Evolutionary conservation across 208 protist species (phyloP).

Genomic region (Crithidia bombi): DNA sequence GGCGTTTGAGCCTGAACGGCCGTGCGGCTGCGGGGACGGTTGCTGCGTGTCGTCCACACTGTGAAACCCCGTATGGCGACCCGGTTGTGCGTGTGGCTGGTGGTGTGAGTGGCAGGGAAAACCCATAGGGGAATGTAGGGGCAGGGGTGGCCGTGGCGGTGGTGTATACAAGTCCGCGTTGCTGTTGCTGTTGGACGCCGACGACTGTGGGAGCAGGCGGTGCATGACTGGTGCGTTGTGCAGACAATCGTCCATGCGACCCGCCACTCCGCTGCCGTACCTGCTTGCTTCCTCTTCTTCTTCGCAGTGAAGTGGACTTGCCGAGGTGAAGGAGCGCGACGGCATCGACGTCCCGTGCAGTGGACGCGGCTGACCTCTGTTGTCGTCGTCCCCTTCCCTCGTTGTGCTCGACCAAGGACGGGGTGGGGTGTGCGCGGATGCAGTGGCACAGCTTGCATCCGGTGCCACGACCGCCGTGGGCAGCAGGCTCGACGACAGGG

Average conservation of each 20-base stretch:
- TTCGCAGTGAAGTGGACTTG: neutral
- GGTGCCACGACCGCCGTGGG: neutral
- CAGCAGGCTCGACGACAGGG: neutral
- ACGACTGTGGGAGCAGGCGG: neutral
- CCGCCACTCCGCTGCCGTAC: neutral
- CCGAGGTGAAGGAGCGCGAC: neutral
- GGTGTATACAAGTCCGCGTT: slow-evolving; percentile 19
- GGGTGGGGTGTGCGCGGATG: slow-evolving; percentile 17
- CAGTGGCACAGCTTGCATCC: slow-evolving; percentile 6
- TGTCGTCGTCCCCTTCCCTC: neutral
- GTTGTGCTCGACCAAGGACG: neutral
- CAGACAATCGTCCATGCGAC: neutral
- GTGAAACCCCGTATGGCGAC: too few relatives aligned
- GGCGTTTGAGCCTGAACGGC: too few relatives aligned
- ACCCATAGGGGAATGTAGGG: too few relatives aligned
- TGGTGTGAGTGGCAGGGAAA: neutral
- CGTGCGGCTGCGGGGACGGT: too few relatives aligned
- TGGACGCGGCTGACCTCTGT: neutral
- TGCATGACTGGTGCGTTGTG: slow-evolving; percentile 25
- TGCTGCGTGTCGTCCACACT: too few relatives aligned
- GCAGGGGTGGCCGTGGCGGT: slow-evolving; percentile 15
- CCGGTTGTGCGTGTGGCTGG: neutral
- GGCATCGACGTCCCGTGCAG: neutral
- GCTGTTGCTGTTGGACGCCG: slow-evolving; percentile 15
- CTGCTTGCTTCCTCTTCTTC: too few relatives aligned